Conservation (phyloP, 441 rosid species). For the Metrosideros polymorpha region DNA sequence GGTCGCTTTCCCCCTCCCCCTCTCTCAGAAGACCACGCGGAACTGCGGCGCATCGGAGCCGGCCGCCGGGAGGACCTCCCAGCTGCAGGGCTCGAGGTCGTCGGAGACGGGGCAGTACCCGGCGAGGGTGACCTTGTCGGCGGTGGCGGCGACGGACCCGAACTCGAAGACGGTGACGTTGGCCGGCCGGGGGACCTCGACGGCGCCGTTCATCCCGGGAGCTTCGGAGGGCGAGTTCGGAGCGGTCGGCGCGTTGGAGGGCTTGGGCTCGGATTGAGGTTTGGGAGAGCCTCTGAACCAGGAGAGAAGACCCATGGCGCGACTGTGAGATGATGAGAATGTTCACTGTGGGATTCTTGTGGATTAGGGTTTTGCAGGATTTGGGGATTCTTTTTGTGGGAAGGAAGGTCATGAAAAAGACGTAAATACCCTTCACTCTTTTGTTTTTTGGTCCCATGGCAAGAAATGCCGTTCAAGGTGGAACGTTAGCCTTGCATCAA, state of each 20-base stretch:
- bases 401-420: neutral
- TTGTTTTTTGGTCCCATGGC: neutral
- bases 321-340: neutral
- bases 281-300: constrained; percentile 68
- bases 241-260: neutral
- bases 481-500: too few relatives aligned
- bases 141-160: constrained; percentile 63
- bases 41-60: constrained; percentile 80
- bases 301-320: constrained; percentile 71
- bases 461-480: neutral
- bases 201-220: constrained; percentile 79
- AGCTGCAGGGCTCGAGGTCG: constrained; percentile 89
- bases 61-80: constrained; percentile 80
- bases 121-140: constrained; percentile 82
- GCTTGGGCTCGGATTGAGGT: constrained; percentile 12
- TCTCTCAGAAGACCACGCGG: constrained; percentile 70
- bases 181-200: constrained; percentile 63
- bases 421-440: neutral
- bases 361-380: neutral
- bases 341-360: neutral
- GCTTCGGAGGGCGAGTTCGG: constrained; percentile 17
- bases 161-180: constrained; percentile 85
- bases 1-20: neutral
- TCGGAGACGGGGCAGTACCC: constrained; percentile 92
- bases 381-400: neutral